These are phyloP conservation scores for Cyclanthera cordifolia DNA, from an alignment of 306 rosid genomes.

Conservation along the genomic window DNA sequence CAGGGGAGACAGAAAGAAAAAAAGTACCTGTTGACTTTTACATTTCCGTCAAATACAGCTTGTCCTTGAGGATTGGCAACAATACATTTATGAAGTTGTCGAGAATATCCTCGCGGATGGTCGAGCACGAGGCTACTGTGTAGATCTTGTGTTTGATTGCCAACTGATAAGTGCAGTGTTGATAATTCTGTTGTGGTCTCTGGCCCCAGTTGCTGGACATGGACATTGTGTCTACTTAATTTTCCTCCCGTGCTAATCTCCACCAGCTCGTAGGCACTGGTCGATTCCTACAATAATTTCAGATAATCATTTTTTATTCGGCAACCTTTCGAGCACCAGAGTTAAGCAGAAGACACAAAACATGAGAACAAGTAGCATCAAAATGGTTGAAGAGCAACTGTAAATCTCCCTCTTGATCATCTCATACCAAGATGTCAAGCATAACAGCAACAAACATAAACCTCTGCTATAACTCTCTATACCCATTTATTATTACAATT, in stretches of 20 bases:
- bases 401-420: background rate
- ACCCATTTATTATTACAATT: background rate
- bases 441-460: background rate
- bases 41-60: constrained; percentile 84
- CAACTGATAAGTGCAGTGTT: constrained; percentile 60
- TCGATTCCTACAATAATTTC: constrained; percentile 42
- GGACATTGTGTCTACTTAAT: constrained; percentile 80
- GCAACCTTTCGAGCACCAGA: background rate
- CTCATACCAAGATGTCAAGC: background rate
- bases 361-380: background rate
- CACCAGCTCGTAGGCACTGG: constrained; percentile 60
- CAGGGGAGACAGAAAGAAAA: background rate
- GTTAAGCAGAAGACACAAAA: background rate
- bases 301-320: background rate
- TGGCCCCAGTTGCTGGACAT: constrained; percentile 74
- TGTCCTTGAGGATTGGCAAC: constrained; percentile 82
- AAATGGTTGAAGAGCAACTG: background rate
- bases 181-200: constrained; percentile 68
- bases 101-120: constrained; percentile 84
- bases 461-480: background rate
- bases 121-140: constrained; percentile 71
- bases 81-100: constrained; percentile 88
- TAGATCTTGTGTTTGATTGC: constrained; percentile 82
- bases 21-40: constrained; percentile 77
- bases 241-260: constrained; percentile 86